These are phyloP conservation scores for Paecilomyces fulvus DNA, from an alignment of 2,329 filamentous ascomycete genomes.

Conservation along the genomic window DNA sequence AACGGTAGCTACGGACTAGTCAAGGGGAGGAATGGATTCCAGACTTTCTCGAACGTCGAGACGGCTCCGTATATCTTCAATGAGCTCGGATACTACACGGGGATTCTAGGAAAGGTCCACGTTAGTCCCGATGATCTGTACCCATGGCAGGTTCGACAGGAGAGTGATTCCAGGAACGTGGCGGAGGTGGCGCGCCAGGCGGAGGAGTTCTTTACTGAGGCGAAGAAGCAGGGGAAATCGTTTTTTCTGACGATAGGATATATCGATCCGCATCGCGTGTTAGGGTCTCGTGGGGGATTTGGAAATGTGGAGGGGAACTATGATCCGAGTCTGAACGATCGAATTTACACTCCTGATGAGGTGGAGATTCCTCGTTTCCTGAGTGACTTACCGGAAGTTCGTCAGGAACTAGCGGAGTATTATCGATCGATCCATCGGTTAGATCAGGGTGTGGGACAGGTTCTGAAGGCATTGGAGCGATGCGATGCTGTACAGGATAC, in stretches of 20 bases:
- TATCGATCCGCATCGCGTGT: slow-evolving; percentile 41
- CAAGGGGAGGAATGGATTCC: slow-evolving; percentile 33
- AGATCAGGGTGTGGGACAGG: slow-evolving; percentile 28
- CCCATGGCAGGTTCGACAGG: slow-evolving; percentile 34
- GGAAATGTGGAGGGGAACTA: slow-evolving; percentile 33
- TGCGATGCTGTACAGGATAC: slow-evolving; percentile 22
- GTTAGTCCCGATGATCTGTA: slow-evolving; percentile 36
- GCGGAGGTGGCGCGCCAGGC: slow-evolving; percentile 31
- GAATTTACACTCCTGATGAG: slow-evolving; percentile 20
- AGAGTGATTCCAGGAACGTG: slow-evolving; percentile 39
- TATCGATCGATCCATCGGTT: slow-evolving; percentile 32
- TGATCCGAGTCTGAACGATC: slow-evolving; percentile 15
- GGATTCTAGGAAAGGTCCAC: slow-evolving; percentile 43
- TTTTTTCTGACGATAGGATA: slow-evolving; percentile 43
- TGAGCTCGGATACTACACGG: slow-evolving; percentile 36
- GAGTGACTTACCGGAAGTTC: slow-evolving; percentile 32
- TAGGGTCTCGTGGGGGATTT: slow-evolving; percentile 32
- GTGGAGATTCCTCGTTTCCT: slow-evolving; percentile 37
- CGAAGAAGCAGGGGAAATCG: slow-evolving; percentile 21
- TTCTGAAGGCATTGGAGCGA: slow-evolving; percentile 22
- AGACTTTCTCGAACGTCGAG: slow-evolving; percentile 38
- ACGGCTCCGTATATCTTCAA: slow-evolving; percentile 34
- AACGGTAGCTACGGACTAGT: slow-evolving; percentile 42
- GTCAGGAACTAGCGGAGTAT: slow-evolving; percentile 38
- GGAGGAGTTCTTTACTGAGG: slow-evolving; percentile 29